Conservation (phyloP, 2,329 filamentous ascomycete species). For the Aspergillus aculeatus region DNA sequence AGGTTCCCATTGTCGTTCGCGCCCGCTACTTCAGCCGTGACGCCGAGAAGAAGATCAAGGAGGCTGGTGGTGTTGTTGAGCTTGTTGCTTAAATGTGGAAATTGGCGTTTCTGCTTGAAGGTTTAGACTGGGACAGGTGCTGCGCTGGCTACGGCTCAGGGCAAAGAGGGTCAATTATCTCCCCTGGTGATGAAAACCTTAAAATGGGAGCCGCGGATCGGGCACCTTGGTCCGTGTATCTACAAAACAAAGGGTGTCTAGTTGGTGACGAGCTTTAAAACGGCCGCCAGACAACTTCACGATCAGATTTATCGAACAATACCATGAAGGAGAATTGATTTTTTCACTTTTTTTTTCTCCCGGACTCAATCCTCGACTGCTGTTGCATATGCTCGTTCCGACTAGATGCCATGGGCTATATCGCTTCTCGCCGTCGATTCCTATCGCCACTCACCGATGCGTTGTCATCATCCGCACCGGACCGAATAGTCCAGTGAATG, state of each 20-base stretch:
- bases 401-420: neutral
- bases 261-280: constrained; percentile 38
- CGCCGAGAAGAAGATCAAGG: constrained; percentile 98
- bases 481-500: too few relatives aligned
- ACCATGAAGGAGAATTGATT: constrained; percentile 33
- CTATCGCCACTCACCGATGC: neutral
- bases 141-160: constrained; percentile 31
- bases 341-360: constrained; percentile 16
- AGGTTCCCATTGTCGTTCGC: constrained; percentile 90
- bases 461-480: too few relatives aligned
- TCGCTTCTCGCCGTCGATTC: too few relatives aligned
- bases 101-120: constrained; percentile 24
- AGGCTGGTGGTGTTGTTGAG: constrained; percentile 93
- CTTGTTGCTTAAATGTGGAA: constrained; percentile 73
- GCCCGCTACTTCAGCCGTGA: constrained; percentile 93
- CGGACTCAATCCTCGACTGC: neutral
- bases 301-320: constrained; percentile 39
- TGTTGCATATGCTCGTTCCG: neutral
- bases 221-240: constrained; percentile 30
- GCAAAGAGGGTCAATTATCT: constrained; percentile 30
- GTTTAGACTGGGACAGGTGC: constrained; percentile 30
- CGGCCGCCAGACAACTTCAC: constrained; percentile 39
- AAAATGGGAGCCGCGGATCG: constrained; percentile 31
- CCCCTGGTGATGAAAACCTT: constrained; percentile 29
- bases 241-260: constrained; percentile 37